Percentiles rank a stretch among this genome's conserved stretches.
Conservation (phyloP, 257 asterid genomes). For the Plantago ovata region DNA sequence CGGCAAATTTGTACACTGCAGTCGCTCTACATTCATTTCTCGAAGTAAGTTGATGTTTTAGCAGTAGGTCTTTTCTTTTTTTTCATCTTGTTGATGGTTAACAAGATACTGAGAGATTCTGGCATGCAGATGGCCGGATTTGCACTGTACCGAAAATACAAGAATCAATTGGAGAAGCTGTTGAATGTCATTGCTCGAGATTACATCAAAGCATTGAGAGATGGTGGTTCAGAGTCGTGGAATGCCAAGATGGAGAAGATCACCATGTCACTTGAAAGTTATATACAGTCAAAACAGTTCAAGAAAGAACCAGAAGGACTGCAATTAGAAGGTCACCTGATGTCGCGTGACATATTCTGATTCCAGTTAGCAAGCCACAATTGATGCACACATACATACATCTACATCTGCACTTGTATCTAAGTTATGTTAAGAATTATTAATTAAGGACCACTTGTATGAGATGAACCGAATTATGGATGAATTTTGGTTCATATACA, state of each 20-base stretch:
- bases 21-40: slow-evolving; percentile 71
- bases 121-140: slow-evolving; percentile 71
- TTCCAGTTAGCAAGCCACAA: background rate
- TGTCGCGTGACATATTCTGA: slow-evolving; percentile 29
- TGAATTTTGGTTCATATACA: too few species aligned
- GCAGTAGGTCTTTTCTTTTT: too few species aligned
- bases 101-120: background rate
- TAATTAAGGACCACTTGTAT: too few species aligned
- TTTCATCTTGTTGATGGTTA: too few species aligned
- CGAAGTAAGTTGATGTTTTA: slow-evolving; percentile 48
- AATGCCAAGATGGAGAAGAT: slow-evolving; percentile 36
- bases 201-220: slow-evolving; percentile 46
- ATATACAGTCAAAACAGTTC: slow-evolving; percentile 59
- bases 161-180: slow-evolving; percentile 62
- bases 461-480: too few species aligned
- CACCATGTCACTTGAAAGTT: slow-evolving; percentile 32
- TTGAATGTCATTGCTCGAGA: slow-evolving; percentile 40
- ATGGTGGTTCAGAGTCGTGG: slow-evolving; percentile 37
- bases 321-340: slow-evolving; percentile 34
- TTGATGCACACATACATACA: too few species aligned
- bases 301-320: slow-evolving; percentile 61
- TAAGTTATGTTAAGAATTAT: too few species aligned
- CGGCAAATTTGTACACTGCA: slow-evolving; percentile 76
- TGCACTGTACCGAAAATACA: slow-evolving; percentile 48
- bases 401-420: too few species aligned